Evolutionary conservation across 2,329 filamentous ascomycete species (phyloP).

Genomic region (Fusarium luffae): DNA sequence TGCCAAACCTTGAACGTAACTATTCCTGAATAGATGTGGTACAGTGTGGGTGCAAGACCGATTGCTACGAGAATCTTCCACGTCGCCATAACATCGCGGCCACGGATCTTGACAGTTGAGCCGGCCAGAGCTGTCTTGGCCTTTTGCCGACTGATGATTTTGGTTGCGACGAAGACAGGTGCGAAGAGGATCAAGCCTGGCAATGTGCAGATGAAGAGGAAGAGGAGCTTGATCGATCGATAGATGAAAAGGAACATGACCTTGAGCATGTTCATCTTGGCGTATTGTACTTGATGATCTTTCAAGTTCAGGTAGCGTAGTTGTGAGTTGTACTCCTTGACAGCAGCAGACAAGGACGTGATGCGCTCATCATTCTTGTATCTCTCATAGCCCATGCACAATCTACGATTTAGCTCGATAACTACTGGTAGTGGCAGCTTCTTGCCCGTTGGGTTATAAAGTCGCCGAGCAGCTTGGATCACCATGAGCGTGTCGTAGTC

Average conservation of each 20-base stretch:
- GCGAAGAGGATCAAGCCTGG: constrained; percentile 89
- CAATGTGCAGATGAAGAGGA: constrained; percentile 83
- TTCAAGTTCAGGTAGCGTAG: constrained; percentile 87
- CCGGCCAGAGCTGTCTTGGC: constrained; percentile 85
- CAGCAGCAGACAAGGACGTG: constrained; percentile 76
- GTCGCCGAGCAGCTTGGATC: constrained; percentile 90
- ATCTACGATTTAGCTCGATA: constrained; percentile 90
- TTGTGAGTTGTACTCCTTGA: constrained; percentile 87
- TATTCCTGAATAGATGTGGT: constrained; percentile 81
- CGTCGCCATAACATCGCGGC: constrained; percentile 89
- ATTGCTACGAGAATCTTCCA: constrained; percentile 94
- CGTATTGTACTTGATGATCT: constrained; percentile 95
- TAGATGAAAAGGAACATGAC: constrained; percentile 83
- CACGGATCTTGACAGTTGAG: constrained; percentile 89
- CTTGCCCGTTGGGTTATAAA: constrained; percentile 95
- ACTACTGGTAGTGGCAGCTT: constrained; percentile 92
- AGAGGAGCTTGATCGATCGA: constrained; percentile 78
- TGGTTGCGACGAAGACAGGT: constrained; percentile 86
- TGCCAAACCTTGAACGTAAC: constrained; percentile 82
- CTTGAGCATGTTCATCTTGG: constrained; percentile 80
- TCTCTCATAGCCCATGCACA: constrained; percentile 90
- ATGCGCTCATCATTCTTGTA: constrained; percentile 94
- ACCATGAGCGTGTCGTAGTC: constrained; percentile 98
- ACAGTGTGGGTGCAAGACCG: constrained; percentile 83
- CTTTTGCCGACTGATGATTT: constrained; percentile 83